Evolutionary conservation across 164 flowering plant species (phyloP), one percentile per base, ranked within the genome.

Genomic region (Amborella trichopoda): DNA sequence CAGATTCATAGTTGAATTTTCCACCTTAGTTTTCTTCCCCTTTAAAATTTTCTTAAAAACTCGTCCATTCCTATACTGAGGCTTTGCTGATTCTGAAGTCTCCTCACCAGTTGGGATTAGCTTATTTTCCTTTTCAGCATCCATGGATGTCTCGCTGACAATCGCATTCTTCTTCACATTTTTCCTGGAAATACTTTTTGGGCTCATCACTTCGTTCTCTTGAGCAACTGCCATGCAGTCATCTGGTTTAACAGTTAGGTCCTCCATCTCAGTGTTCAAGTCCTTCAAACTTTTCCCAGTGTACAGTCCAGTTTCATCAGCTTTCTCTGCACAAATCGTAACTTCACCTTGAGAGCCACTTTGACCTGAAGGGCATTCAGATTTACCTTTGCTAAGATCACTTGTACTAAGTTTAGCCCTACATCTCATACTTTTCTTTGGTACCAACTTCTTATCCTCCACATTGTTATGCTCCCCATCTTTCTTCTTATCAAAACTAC

Each of bases 351-450:
- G 34, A 20, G 49, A 23, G 28, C 33, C 6, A 50, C 44, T 45
- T 46, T 61, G 60, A 27, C 46, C 64, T 2, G 44, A 36, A 61
- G 26, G 26, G 24, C 70, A 26, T 4, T 76, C 65, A 43, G 76
- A 70, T 50, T 74, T 77, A 17, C 19, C 52, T 33, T 62, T 70
- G 16, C 38, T 47, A 17, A 48, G 26, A 16, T 28, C 54, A 34
- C 50, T 51, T 24, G 44, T 32, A 52, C 65, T 46, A 14, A 57
- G 37, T 44, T 63, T 77, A 25, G 66, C 40, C 53, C 67, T 70
- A 37, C 77, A 48, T 36, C 73, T 83, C 52, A 68, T 54, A 28
- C 61, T 69, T 67, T 68, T 75, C 51, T 51, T 71, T 38, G 66
- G 50, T 20, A 61, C 58, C 42, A 36, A 53, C 51, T 64, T 76